Conservation (phyloP, 805 yeast species). For the Citeromyces nyonsensis region DNA sequence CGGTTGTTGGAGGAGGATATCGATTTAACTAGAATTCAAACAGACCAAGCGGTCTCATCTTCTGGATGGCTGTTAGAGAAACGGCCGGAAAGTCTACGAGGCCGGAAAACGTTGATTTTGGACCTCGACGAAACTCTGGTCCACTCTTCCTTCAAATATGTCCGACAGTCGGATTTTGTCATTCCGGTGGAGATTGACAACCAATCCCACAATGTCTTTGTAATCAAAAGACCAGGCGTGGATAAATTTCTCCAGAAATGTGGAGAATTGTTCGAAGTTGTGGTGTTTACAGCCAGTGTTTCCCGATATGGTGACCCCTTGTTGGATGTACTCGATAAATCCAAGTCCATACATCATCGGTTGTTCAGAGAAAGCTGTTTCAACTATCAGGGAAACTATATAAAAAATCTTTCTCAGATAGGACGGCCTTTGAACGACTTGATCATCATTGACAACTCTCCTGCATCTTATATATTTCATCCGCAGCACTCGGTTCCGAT, state of each 20-base stretch:
- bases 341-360: slow-evolving; percentile 71
- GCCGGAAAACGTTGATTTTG: slow-evolving; percentile 74
- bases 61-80: slow-evolving; percentile 55
- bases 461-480: slow-evolving; percentile 95
- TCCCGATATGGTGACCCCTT: slow-evolving; percentile 93
- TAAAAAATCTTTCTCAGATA: slow-evolving; percentile 83
- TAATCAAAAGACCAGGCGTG: slow-evolving; percentile 94
- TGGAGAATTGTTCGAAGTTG: slow-evolving; percentile 84
- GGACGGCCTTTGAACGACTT: slow-evolving; percentile 82
- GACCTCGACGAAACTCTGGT: slow-evolving; percentile 95
- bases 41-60: slow-evolving; percentile 53
- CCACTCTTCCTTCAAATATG: slow-evolving; percentile 85
- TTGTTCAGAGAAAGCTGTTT: slow-evolving; percentile 90
- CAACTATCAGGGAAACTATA: slow-evolving; percentile 87
- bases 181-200: slow-evolving; percentile 95
- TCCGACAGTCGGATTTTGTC: slow-evolving; percentile 89
- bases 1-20: slow-evolving; percentile 20
- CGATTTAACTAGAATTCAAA: slow-evolving; percentile 52
- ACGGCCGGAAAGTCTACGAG: slow-evolving; percentile 28
- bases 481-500: slow-evolving; percentile 97
- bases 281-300: slow-evolving; percentile 93
- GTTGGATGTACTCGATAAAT: slow-evolving; percentile 73
- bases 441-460: slow-evolving; percentile 91
- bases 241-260: slow-evolving; percentile 79
- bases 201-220: slow-evolving; percentile 87